A percentile compares a stretch with the other conserved stretches of the same genome.
Evolutionary conservation across 2,329 filamentous ascomycete species (phyloP).

Genomic region (Sordariomycetes sp.): DNA sequence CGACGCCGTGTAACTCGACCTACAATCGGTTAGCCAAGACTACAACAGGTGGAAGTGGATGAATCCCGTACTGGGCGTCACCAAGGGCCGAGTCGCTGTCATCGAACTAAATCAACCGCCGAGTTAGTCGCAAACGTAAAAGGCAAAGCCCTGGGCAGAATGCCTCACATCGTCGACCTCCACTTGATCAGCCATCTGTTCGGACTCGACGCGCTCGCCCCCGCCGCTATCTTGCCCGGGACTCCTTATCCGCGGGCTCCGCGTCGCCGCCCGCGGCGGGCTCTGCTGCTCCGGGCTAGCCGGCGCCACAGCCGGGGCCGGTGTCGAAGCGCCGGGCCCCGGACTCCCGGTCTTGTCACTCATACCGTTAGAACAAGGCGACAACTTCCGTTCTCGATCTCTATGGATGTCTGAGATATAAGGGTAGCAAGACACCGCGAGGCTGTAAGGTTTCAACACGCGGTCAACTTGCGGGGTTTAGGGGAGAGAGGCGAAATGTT

Average conservation of each 20-base stretch:
- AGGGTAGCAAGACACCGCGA: no score
- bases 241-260: no score
- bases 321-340: no score
- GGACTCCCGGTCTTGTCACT: neutral
- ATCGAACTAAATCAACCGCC: neutral
- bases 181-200: neutral
- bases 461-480: no score
- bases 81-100: neutral
- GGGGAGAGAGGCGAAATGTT: no score
- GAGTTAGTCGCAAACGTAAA: neutral
- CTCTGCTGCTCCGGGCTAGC: neutral
- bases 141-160: neutral
- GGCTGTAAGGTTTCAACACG: no score
- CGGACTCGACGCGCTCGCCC: neutral
- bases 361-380: neutral
- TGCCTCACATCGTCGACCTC: neutral
- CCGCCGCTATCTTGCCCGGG: no score
- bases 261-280: no score
- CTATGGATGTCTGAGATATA: no score
- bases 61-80: neutral
- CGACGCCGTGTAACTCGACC: constrained; percentile 14
- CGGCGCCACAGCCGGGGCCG: neutral
- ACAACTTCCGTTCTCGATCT: no score
- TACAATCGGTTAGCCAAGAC: neutral
- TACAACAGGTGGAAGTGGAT: neutral